Evolutionary conservation across 768 basidiomycete species (phyloP).

Genomic region (Pleurotus djamor): DNA sequence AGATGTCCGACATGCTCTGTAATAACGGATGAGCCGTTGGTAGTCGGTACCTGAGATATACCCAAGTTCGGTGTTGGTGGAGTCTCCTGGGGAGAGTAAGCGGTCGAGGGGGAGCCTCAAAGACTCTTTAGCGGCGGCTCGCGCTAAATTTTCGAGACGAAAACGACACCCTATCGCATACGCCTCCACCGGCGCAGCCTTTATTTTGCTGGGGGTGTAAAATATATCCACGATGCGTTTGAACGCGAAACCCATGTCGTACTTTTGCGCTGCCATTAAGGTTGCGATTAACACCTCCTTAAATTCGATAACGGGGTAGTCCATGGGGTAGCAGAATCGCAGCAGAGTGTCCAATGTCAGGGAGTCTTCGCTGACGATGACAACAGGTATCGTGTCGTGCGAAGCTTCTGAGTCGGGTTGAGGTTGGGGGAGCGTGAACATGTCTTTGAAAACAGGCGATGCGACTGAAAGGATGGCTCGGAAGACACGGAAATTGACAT

Average conservation of each 20-base stretch:
- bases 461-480: background rate
- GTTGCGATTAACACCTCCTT: conserved; percentile 31
- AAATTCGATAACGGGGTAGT: conserved; percentile 24
- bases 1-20: background rate
- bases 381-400: background rate
- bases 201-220: conserved; percentile 18
- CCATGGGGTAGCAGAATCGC: conserved; percentile 33
- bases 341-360: conserved; percentile 15
- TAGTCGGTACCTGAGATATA: conserved; percentile 24
- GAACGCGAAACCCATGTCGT: conserved; percentile 30
- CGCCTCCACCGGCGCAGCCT: conserved; percentile 29
- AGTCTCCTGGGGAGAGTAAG: conserved; percentile 14
- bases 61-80: conserved; percentile 28
- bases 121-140: conserved; percentile 30
- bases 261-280: conserved; percentile 33
- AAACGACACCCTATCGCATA: conserved; percentile 38
- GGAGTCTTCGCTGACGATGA: background rate
- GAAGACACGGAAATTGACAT: conserved; percentile 6
- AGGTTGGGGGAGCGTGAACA: conserved; percentile 7
- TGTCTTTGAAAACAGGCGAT: conserved; percentile 9
- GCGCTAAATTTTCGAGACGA: conserved; percentile 26
- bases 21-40: background rate
- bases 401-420: background rate
- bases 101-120: conserved; percentile 31
- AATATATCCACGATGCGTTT: conserved; percentile 24